Evolutionary conservation across 345 rosid genomes (phyloP).

Genomic region (Arabidopsis arenosa): DNA sequence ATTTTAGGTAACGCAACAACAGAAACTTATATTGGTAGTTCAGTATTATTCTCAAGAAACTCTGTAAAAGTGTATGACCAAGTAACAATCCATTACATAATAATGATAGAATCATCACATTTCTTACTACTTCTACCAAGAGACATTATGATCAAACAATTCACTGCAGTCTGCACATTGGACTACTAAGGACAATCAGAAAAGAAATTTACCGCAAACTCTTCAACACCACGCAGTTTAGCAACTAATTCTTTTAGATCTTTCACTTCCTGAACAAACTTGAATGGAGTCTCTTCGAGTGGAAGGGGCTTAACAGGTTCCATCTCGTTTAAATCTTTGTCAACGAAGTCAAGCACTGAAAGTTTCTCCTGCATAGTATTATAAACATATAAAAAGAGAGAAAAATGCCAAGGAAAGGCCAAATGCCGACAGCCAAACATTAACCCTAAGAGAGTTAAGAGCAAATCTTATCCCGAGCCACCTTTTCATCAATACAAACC

Average conservation of each 20-base stretch:
- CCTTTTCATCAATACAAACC: slow-evolving; percentile 25
- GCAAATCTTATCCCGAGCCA: background rate
- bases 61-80: slow-evolving; percentile 10
- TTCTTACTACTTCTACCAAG: slow-evolving; percentile 26
- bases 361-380: slow-evolving; percentile 63
- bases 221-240: slow-evolving; percentile 67
- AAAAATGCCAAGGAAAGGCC: slow-evolving; percentile 9
- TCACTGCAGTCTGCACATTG: slow-evolving; percentile 19
- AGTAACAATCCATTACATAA: slow-evolving; percentile 9
- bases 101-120: slow-evolving; percentile 7
- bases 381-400: background rate
- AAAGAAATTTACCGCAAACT: slow-evolving; percentile 75
- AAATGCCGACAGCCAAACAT: slow-evolving; percentile 9
- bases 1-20: no score
- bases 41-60: slow-evolving; percentile 7
- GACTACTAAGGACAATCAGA: slow-evolving; percentile 16
- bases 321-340: slow-evolving; percentile 50
- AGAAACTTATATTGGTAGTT: background rate
- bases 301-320: slow-evolving; percentile 63
- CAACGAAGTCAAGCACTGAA: slow-evolving; percentile 73
- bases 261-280: slow-evolving; percentile 82
- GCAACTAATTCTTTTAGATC: slow-evolving; percentile 84
- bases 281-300: slow-evolving; percentile 70
- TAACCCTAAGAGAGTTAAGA: background rate
- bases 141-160: slow-evolving; percentile 17